A percentile compares a stretch with the other conserved stretches of the same genome.
Conservation (phyloP, 768 basidiomycete species). For the Lentinula raphanica region DNA sequence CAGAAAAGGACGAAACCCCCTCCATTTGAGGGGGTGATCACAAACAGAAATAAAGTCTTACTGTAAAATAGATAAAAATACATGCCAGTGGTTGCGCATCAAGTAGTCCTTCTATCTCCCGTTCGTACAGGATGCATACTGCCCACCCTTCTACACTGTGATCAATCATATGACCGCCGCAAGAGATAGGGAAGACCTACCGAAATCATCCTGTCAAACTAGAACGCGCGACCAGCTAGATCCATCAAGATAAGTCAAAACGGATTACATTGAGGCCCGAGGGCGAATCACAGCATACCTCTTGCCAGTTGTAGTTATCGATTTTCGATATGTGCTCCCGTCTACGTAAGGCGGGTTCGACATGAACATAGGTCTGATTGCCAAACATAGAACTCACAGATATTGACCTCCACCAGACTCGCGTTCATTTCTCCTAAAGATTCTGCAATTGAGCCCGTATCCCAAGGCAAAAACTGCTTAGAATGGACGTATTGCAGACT, state of each 20-base stretch:
- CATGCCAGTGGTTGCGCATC: background rate
- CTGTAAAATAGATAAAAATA: background rate
- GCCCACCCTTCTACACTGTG: background rate
- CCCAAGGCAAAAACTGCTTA: background rate
- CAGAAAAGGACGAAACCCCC: background rate
- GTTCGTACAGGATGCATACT: background rate
- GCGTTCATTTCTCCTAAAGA: background rate
- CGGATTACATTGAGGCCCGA: no score
- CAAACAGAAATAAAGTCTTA: background rate
- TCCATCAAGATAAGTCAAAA: no score
- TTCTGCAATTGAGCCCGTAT: background rate
- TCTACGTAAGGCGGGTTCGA: background rate
- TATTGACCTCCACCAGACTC: background rate
- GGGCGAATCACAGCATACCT: background rate
- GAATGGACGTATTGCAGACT: background rate
- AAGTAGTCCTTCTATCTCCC: background rate
- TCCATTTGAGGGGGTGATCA: background rate
- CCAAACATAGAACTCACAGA: background rate
- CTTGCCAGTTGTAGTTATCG: background rate
- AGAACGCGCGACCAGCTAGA: background rate
- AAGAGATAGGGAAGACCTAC: background rate
- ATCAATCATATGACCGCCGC: background rate
- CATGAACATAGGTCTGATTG: background rate
- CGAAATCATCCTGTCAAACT: background rate
- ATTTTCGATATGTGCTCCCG: background rate